These are phyloP conservation scores for Hypoxylon trugodes DNA, from an alignment of 495 filamentous ascomycete species.

Conservation along the genomic window DNA sequence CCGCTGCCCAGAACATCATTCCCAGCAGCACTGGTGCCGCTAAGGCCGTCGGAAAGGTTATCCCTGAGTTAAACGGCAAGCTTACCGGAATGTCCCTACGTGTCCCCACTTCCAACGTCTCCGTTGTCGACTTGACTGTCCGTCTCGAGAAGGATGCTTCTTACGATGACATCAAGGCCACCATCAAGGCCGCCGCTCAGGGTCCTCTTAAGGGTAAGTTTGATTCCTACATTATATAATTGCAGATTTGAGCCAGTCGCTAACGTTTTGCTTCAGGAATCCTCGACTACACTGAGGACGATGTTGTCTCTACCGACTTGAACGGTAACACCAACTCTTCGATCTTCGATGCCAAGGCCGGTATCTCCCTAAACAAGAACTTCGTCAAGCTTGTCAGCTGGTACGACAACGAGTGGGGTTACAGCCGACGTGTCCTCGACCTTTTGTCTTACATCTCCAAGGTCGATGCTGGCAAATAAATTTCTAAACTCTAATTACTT, in stretches of 20 bases:
- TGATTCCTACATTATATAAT: background rate
- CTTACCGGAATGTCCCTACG: conserved; percentile 99
- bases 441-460: conserved; percentile 92
- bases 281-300: conserved; percentile 95
- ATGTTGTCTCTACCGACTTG: conserved; percentile 91
- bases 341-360: conserved; percentile 99
- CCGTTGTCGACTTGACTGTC: conserved; percentile 96
- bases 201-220: conserved; percentile 83
- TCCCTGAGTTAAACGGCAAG: conserved; percentile 96
- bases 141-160: conserved; percentile 87
- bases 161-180: conserved; percentile 94
- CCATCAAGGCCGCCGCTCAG: conserved; percentile 87
- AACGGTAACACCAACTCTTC: conserved; percentile 91
- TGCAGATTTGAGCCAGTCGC: conserved; percentile 13
- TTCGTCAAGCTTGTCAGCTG: conserved; percentile 98
- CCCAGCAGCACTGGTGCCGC: conserved; percentile 98
- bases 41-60: conserved; percentile 99
- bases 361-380: conserved; percentile 96
- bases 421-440: conserved; percentile 98
- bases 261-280: conserved; percentile 68
- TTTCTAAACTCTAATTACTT: conserved; percentile 69
- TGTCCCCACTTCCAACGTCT: conserved; percentile 98
- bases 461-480: conserved; percentile 69
- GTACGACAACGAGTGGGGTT: conserved; percentile 92
- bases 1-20: conserved; percentile 99